Evolutionary conservation across 1,139 yeast genomes (phyloP).

Genomic region (Pichiaceae sp.): DNA sequence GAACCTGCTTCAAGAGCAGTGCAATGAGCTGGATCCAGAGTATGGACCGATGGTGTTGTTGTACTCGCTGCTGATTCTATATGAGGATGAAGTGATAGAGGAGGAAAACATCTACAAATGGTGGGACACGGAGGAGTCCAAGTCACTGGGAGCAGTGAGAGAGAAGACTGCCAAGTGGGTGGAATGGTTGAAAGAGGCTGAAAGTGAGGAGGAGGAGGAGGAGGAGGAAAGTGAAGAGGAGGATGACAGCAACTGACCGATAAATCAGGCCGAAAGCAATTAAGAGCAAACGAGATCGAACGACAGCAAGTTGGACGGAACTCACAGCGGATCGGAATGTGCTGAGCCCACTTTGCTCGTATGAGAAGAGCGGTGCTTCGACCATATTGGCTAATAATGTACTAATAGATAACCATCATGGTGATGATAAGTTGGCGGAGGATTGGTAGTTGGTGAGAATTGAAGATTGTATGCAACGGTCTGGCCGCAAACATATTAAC

Average conservation of each 20-base stretch:
- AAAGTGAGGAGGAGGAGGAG: constrained; percentile 48
- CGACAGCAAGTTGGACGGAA: background rate
- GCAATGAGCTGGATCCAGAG: constrained; percentile 27
- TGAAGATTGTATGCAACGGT: too few relatives aligned
- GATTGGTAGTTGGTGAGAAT: too few relatives aligned
- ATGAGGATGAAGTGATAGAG: constrained; percentile 72
- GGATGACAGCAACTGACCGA: too few relatives aligned
- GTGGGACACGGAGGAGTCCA: constrained; percentile 59
- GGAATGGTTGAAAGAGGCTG: constrained; percentile 84
- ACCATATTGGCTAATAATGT: too few relatives aligned
- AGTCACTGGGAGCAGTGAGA: constrained; percentile 40
- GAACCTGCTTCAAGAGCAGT: constrained; percentile 44
- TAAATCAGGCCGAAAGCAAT: too few relatives aligned
- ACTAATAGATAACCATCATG: too few relatives aligned
- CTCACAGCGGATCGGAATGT: too few relatives aligned
- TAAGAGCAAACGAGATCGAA: background rate
- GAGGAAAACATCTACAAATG: constrained; percentile 75
- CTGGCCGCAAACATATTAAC: too few relatives aligned
- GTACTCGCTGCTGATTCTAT: constrained; percentile 58
- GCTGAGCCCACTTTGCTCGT: too few relatives aligned
- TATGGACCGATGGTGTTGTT: constrained; percentile 47
- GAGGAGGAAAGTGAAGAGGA: constrained; percentile 5
- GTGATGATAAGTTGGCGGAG: too few relatives aligned
- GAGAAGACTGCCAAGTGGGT: constrained; percentile 62
- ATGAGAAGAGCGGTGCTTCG: too few relatives aligned